phyloP scores from a whole-genome alignment of 2,329 filamentous ascomycete genomes.

The Calonectria multiphialidica region DNA sequence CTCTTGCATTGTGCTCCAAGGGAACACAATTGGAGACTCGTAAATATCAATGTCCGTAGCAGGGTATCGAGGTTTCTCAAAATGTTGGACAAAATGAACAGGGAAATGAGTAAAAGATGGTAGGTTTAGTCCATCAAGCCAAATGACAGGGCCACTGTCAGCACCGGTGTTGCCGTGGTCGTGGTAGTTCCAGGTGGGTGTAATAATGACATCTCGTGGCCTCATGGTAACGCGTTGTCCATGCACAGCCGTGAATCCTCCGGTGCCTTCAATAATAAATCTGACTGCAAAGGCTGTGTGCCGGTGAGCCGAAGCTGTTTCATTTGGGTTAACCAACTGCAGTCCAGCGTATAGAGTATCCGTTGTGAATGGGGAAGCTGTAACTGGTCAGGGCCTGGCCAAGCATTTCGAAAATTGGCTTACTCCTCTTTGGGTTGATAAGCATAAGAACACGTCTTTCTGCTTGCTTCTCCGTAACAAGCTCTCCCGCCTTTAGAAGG shows the following conservation, averaged over 20 bases:
- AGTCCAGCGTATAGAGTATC: conserved; percentile 69
- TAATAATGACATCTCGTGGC: conserved; percentile 68
- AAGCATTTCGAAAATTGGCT: conserved; percentile 25
- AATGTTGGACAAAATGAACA: conserved; percentile 67
- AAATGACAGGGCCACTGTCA: conserved; percentile 60
- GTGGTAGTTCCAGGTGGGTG: conserved; percentile 70
- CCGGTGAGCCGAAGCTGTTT: conserved; percentile 65
- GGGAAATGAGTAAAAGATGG: conserved; percentile 63
- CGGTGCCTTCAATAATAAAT: conserved; percentile 67
- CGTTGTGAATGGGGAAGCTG: conserved; percentile 62
- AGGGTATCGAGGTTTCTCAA: conserved; percentile 59
- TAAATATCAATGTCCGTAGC: conserved; percentile 55
- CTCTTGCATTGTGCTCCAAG: conserved; percentile 60
- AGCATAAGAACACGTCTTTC: conserved; percentile 57
- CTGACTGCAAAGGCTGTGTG: conserved; percentile 67
- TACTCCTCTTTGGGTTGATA: conserved; percentile 56
- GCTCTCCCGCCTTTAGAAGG: conserved; percentile 47
- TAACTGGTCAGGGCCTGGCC: not conserved
- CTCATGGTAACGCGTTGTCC: conserved; percentile 63
- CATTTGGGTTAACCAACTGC: conserved; percentile 67
- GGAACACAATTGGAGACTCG: conserved; percentile 59
- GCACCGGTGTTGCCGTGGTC: conserved; percentile 68
- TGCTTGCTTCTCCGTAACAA: conserved; percentile 53
- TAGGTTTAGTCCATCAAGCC: conserved; percentile 68
- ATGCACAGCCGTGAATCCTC: conserved; percentile 68